phyloP scores from a whole-genome alignment of 768 basidiomycete genomes.

The Hirschioporus abietinus region DNA sequence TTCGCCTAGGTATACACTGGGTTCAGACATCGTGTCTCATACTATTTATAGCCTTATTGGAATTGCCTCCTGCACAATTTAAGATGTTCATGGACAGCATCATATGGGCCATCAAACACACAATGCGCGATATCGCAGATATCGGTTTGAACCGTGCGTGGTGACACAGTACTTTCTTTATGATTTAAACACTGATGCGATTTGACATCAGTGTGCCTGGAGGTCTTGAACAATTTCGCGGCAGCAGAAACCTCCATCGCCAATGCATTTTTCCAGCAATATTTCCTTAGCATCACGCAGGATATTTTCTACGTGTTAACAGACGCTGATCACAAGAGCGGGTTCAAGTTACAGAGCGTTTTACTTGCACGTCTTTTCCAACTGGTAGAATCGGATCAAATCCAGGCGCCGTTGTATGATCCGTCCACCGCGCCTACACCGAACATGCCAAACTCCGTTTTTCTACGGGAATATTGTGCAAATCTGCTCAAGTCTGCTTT shows the following conservation, averaged over 20 bases:
- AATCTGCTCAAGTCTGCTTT: conserved; percentile 86
- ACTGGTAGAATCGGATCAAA: conserved; percentile 75
- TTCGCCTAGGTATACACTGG: not conserved
- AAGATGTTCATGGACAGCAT: conserved; percentile 98
- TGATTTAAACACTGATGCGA: conserved; percentile 7
- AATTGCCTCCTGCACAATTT: conserved; percentile 87
- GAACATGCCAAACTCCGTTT: conserved; percentile 65
- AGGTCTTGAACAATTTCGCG: conserved; percentile 95
- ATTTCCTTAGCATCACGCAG: conserved; percentile 87
- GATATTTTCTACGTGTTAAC: conserved; percentile 98
- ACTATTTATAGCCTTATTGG: conserved; percentile 62
- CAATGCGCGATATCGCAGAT: conserved; percentile 97
- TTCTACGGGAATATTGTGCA: conserved; percentile 81
- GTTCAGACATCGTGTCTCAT: not conserved
- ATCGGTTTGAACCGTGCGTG: conserved; percentile 71
- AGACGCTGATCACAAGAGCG: conserved; percentile 98
- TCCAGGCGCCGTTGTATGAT: conserved; percentile 83
- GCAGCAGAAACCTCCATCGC: conserved; percentile 70
- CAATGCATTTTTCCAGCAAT: conserved; percentile 95
- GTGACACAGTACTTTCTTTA: conserved; percentile 8
- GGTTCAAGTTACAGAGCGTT: conserved; percentile 91
- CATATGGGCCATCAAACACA: conserved; percentile 99
- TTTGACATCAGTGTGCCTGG: conserved; percentile 58
- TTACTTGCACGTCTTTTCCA: conserved; percentile 93
- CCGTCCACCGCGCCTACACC: conserved; percentile 65